phyloP scores from a whole-genome alignment of 1,284 basidiomycete species.

The Austroboletus novae-zelandiae region DNA sequence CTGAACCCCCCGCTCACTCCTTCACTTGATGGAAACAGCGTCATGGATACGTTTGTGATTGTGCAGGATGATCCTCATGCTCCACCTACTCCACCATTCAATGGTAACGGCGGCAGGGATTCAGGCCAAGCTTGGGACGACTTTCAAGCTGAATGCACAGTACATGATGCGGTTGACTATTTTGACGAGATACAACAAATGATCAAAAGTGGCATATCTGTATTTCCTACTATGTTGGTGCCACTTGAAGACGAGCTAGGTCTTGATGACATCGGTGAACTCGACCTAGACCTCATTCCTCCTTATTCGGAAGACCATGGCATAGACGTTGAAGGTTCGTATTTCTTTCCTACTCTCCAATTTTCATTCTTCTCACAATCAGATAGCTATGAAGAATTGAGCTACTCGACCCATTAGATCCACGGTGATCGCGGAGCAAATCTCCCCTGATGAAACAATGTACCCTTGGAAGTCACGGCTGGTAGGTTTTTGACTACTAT shows the following conservation, averaged over 20 bases:
- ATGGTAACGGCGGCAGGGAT: not conserved
- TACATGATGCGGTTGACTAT: not conserved
- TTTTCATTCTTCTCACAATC: no score
- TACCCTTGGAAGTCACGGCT: no score
- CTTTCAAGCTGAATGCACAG: not conserved
- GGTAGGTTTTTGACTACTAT: no score
- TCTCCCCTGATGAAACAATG: no score
- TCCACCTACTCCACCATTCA: not conserved
- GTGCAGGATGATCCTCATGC: not conserved
- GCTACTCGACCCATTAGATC: no score
- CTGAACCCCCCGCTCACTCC: no score
- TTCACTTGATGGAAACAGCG: no score
- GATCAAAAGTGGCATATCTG: not conserved
- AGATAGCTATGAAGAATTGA: no score
- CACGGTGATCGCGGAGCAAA: no score
- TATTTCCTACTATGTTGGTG: not conserved
- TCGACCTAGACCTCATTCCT: not conserved
- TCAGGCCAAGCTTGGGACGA: conserved; percentile 1
- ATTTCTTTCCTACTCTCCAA: no score
- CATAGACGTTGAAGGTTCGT: not conserved
- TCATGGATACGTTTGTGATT: no score
- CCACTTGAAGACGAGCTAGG: conserved; percentile 1
- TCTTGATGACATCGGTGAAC: not conserved
- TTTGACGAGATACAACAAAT: not conserved
- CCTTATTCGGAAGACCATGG: not conserved